Evolutionary conservation across 768 basidiomycete species (phyloP).

Genomic region (Trametopsis cervina): DNA sequence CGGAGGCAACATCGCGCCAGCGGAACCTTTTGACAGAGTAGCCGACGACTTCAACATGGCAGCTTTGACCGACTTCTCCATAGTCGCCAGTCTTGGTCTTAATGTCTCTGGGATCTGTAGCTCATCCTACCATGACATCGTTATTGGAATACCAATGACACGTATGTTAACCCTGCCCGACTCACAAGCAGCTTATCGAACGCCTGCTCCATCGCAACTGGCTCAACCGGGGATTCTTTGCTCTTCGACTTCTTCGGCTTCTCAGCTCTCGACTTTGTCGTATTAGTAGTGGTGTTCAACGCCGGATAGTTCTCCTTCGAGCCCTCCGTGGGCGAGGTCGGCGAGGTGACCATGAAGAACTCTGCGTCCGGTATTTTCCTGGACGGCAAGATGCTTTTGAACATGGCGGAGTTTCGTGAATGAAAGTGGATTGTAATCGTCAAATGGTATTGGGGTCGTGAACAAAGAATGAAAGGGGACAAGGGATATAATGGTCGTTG

Average conservation of each 20-base stretch:
- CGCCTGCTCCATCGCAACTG: conserved; percentile 49
- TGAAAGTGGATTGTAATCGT: neutral
- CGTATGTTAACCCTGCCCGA: conserved; percentile 1
- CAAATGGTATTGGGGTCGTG: conserved; percentile 1
- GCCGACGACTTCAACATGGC: conserved; percentile 88
- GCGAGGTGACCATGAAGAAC: conserved; percentile 63
- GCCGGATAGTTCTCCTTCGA: conserved; percentile 68
- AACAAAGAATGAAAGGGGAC: neutral
- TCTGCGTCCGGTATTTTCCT: conserved; percentile 61
- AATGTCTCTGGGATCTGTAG: conserved; percentile 79
- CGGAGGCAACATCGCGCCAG: conserved; percentile 24
- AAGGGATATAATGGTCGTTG: neutral
- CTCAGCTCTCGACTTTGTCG: conserved; percentile 33
- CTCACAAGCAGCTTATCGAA: conserved; percentile 80
- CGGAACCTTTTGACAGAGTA: conserved; percentile 39
- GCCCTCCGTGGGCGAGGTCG: conserved; percentile 35
- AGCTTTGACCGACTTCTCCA: conserved; percentile 83
- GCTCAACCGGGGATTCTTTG: conserved; percentile 29
- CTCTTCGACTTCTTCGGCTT: conserved; percentile 35
- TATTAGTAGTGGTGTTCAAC: conserved; percentile 23
- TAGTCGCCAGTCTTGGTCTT: conserved; percentile 69
- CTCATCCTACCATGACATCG: conserved; percentile 57
- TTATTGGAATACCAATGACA: neutral
- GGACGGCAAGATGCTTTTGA: conserved; percentile 72
- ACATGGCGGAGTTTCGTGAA: conserved; percentile 41